These are phyloP conservation scores for Aphanomyces astaci DNA, from an alignment of 352 stramenopile genomes.

Conservation along the genomic window DNA sequence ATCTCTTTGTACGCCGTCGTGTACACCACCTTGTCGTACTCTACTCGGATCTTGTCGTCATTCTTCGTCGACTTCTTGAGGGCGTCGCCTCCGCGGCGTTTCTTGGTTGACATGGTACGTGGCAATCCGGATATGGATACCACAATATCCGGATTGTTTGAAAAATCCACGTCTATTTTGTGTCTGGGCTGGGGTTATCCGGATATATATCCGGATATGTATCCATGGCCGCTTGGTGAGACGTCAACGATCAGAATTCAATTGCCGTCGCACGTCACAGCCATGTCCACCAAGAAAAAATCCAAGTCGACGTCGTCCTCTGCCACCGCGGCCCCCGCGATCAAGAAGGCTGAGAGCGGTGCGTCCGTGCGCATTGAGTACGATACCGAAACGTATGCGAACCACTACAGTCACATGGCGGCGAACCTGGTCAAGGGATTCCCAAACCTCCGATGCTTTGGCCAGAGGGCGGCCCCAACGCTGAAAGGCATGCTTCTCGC, in stretches of 20 bases:
- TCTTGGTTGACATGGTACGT: constrained; percentile 21
- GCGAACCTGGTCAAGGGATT: constrained; percentile 11
- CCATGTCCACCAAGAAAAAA: constrained; percentile 2
- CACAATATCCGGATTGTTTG: neutral
- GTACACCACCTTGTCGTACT: constrained; percentile 9
- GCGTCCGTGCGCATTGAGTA: constrained; percentile 20
- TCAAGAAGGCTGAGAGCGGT: neutral
- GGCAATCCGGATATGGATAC: neutral
- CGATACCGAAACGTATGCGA: constrained; percentile 11
- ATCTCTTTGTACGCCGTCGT: neutral
- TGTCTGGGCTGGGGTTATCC: neutral
- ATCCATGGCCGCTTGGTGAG: neutral
- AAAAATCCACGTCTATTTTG: too few relatives aligned
- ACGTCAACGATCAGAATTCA: neutral
- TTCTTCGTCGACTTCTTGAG: neutral
- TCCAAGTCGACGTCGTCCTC: neutral
- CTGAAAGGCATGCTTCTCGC: neutral
- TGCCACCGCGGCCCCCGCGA: neutral
- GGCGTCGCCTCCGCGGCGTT: neutral
- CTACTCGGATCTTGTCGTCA: neutral
- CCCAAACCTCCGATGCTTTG: constrained; percentile 27
- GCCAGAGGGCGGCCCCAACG: constrained; percentile 1
- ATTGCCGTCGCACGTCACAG: neutral
- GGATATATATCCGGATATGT: neutral
- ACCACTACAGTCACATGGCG: constrained; percentile 14